Evolutionary conservation across 371 early-diverging fungal species (phyloP).

Genomic region (Rhizomucor pusillus): DNA sequence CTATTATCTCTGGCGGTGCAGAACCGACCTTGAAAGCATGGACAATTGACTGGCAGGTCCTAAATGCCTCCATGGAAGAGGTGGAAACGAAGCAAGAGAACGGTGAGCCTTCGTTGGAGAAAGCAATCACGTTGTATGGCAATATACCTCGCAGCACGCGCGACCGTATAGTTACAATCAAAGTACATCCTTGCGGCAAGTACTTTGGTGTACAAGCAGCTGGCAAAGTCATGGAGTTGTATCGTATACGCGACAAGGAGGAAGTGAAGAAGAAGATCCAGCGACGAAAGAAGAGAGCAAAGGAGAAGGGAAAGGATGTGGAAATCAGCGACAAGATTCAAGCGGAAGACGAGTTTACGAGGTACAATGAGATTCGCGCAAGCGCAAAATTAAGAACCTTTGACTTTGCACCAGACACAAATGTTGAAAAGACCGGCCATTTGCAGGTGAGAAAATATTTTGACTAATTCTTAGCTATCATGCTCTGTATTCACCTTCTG

Average conservation of each 20-base stretch:
- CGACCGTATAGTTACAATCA: conserved; percentile 76
- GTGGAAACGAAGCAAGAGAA: conserved; percentile 36
- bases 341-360: conserved; percentile 68
- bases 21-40: conserved; percentile 87
- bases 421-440: conserved; percentile 54
- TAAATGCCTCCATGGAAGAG: conserved; percentile 43
- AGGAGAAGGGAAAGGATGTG: conserved; percentile 71
- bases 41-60: conserved; percentile 67
- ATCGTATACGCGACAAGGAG: conserved; percentile 68
- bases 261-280: conserved; percentile 80
- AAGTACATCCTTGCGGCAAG: conserved; percentile 73
- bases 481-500: too few species aligned
- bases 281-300: conserved; percentile 77
- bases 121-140: conserved; percentile 71
- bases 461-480: too few species aligned
- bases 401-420: conserved; percentile 63
- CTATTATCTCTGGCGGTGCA: conserved; percentile 83
- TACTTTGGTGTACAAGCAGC: conserved; percentile 77
- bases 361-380: conserved; percentile 63
- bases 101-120: conserved; percentile 35
- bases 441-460: conserved; percentile 36
- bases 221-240: conserved; percentile 84
- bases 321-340: conserved; percentile 53
- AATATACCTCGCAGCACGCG: conserved; percentile 75
- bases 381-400: conserved; percentile 74